Evolutionary conservation across 805 yeast species (phyloP), one percentile per base, ranked within the genome.

Genomic region (Millerago galiae): DNA sequence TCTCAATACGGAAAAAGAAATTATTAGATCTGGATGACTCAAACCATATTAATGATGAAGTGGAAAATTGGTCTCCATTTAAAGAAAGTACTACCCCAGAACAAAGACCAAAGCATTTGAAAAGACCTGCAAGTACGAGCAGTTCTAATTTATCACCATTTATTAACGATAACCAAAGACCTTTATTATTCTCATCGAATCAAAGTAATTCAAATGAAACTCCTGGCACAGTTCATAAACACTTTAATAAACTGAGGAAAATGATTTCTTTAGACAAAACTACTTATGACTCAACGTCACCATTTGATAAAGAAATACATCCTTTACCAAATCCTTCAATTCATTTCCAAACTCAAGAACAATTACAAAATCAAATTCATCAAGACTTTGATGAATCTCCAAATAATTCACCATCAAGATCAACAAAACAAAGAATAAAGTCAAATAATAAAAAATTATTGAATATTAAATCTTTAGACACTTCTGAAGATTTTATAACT

Each of bases 401-500:
- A 27, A 50, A 45, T 31, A 55, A 59, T 15, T 59, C 64, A 1
- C 65, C 65, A 5, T 61, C 66, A 18, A 58, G 56, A 39, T 62
- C 64, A 7, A 54, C 62, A 10, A 55, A 63, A 47, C 62, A 58
- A 40, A 53, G 52, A 28, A 49, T 39, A 15, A 49, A 44, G 21
- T 7, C 35, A 2, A 15, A 21, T 9, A 48, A 44, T 38, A 54
- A 47, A 28, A 36, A 39, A 2, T 24, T 49, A 3, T 11, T 46
- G 8, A 46, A 38, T 21, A 8, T 48, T 18, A 51, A 46, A 37
- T 25, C 37, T 15, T 14, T 34, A 2, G 45, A 43, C 5, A 33
- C 24, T 10, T 32, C 34, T n/a, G 40, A 33, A 2, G 50, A 58
- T n/a, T 66, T 66, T 43, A 53, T 61, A 28, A 73, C 81, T 0